A percentile compares a stretch with the other conserved stretches of the same genome.
Conservation (phyloP, 768 basidiomycete genomes). For the Suillus sp. region DNA sequence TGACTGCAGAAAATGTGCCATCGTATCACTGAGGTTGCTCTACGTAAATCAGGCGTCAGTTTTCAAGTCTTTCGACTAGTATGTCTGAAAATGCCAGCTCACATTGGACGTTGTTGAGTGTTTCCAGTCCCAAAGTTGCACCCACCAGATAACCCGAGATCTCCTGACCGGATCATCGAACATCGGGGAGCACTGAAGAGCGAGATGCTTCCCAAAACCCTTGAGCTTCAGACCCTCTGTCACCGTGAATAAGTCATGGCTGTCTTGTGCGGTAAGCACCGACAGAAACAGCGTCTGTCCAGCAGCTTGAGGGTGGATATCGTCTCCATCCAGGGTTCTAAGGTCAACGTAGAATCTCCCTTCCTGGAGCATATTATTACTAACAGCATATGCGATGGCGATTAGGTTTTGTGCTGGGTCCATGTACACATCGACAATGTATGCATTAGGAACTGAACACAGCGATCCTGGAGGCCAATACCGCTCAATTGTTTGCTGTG, state of each 20-base stretch:
- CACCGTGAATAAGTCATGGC: not conserved
- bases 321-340: not conserved
- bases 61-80: not conserved
- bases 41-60: not conserved
- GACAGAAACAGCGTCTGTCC: not conserved
- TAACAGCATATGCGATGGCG: not conserved
- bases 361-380: not conserved
- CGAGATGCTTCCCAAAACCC: constrained; percentile 3
- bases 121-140: constrained; percentile 14
- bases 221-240: not conserved
- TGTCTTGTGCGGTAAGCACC: not conserved
- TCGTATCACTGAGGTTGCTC: constrained; percentile 1
- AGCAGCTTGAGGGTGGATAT: not conserved
- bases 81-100: not conserved
- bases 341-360: not conserved
- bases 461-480: not conserved
- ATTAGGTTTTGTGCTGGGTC: not conserved
- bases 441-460: not conserved
- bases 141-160: not conserved
- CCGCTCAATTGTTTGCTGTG: not conserved
- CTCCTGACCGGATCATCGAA: not conserved
- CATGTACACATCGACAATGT: not conserved
- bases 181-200: not conserved
- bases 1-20: not conserved
- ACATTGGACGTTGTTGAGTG: constrained; percentile 7